Base-by-base conservation (phyloP, 2,329 filamentous ascomycete species). In the Alternaria hordeiaustralica region DNA sequence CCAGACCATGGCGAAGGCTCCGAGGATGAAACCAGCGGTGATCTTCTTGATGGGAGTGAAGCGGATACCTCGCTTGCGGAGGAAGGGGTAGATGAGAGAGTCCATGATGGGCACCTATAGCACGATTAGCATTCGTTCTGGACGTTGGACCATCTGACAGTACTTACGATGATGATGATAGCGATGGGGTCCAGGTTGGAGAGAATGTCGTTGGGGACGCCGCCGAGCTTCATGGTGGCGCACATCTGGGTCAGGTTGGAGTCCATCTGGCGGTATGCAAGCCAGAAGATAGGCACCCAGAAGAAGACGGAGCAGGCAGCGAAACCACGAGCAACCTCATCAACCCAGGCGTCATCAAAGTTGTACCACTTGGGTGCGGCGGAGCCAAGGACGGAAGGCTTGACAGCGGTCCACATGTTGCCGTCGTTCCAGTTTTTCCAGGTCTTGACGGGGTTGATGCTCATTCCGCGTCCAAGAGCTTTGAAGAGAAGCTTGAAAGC, bases 291-390 rank as follows among this genome's bases (percentile, higher is more conserved):
- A 44, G 90, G 90, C 60, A 89, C 86, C 83, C 90, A 93, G 65
- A 89, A 71, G 69, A 81, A 80, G 13, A 81, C 77, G 54, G 69
- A 67, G 72, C 79, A 81, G 41, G 78, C 79, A 23, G 53, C 67
- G 60, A 73, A 76, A 65, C 90, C 91, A 79, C 91, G 89, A 56
- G 85, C 85, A 53, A 94, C 88, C 75, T 94, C 90, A 60, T 93
- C 91, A n/a, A 94, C 91, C 90, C 90, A 94, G 64, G 88, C 87
- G 69, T 94, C 92, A 65, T 94, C 91, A 71, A 92, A 94, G 0
- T 87, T 92, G 89, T 92, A 92, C 91, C 91, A 93, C 0, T 67
- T 56, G 0, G 90, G 90, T 60, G 87, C 87, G 66, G 84, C 76
- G 0, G 79, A 78, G 6, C 85, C 81, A 6, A 92, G 82, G 43